Percentiles rank a stretch among this genome's conserved stretches.
Evolutionary conservation across 2,329 filamentous ascomycete genomes (phyloP).

Genomic region (Nigrospora oryzae): DNA sequence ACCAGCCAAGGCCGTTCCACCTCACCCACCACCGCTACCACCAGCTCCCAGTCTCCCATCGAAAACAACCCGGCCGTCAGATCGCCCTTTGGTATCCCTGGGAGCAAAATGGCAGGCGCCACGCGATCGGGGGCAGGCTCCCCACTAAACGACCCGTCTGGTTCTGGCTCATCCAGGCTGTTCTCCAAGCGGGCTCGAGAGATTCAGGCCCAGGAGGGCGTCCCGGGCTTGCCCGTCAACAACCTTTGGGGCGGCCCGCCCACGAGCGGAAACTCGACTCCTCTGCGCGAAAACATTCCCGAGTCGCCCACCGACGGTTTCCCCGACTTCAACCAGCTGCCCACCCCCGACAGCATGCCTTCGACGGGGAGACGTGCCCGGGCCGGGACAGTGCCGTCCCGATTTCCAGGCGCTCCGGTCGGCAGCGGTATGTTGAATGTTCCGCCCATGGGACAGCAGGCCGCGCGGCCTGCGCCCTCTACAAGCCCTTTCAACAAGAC

Average conservation of each 20-base stretch:
- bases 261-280: slow-evolving; percentile 92
- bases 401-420: slow-evolving; percentile 72
- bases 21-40: slow-evolving; percentile 68
- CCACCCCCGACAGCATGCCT: slow-evolving; percentile 57
- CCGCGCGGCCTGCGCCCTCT: slow-evolving; percentile 76
- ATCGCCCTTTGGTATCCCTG: slow-evolving; percentile 64
- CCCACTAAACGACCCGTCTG: slow-evolving; percentile 70
- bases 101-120: slow-evolving; percentile 50
- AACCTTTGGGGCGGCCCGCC: slow-evolving; percentile 86
- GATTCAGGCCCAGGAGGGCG: slow-evolving; percentile 92
- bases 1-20: slow-evolving; percentile 63
- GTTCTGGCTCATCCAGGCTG: slow-evolving; percentile 39
- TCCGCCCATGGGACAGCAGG: slow-evolving; percentile 59
- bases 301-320: slow-evolving; percentile 96
- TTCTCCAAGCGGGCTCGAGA: slow-evolving; percentile 96
- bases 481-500: slow-evolving; percentile 82
- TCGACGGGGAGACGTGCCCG: slow-evolving; percentile 66
- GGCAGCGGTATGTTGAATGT: slow-evolving; percentile 50
- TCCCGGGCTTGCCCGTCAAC: slow-evolving; percentile 57
- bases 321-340: slow-evolving; percentile 73
- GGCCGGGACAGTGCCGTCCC: slow-evolving; percentile 91
- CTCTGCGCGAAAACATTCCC: slow-evolving; percentile 91
- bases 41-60: slow-evolving; percentile 50
- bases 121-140: slow-evolving; percentile 83
- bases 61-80: slow-evolving; percentile 60